A percentile compares a stretch with the other conserved stretches of the same genome.
Conservation (phyloP, 805 yeast genomes). For the Saturnispora ahearnii region DNA sequence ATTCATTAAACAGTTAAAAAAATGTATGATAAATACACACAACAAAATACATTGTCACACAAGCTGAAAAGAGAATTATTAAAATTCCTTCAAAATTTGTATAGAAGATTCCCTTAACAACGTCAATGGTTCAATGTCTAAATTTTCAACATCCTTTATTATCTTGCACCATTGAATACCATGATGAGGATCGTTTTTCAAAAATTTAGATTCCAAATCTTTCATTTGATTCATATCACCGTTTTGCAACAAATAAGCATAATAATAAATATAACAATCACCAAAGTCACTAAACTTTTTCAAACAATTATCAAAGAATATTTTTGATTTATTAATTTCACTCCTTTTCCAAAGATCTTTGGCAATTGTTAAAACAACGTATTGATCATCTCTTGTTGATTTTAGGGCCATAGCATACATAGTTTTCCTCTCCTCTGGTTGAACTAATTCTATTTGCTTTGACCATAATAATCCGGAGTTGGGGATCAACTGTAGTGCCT, state of each 20-base stretch:
- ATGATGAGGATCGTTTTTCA: constrained; percentile 42
- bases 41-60: neutral
- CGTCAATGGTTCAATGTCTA: constrained; percentile 15
- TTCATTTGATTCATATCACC: constrained; percentile 32
- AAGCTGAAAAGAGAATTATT: neutral
- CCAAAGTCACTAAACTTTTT: constrained; percentile 52
- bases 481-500: constrained; percentile 53
- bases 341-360: constrained; percentile 57
- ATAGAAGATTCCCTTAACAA: constrained; percentile 16
- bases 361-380: constrained; percentile 58
- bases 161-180: constrained; percentile 55
- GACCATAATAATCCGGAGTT: constrained; percentile 57
- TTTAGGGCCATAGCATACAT: constrained; percentile 63
- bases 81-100: neutral
- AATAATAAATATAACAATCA: constrained; percentile 68
- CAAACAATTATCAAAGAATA: constrained; percentile 64
- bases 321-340: constrained; percentile 50
- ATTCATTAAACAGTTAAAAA: too few relatives aligned
- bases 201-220: constrained; percentile 29
- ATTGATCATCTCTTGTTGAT: constrained; percentile 50
- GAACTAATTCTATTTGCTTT: constrained; percentile 42
- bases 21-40: neutral
- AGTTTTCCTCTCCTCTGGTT: constrained; percentile 36
- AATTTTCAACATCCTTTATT: constrained; percentile 37
- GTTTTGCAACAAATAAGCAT: constrained; percentile 34